Percentiles rank a stretch among this genome's conserved stretches.
Conservation (phyloP, 106 monocot genomes). For the Cymbidium sinense region DNA sequence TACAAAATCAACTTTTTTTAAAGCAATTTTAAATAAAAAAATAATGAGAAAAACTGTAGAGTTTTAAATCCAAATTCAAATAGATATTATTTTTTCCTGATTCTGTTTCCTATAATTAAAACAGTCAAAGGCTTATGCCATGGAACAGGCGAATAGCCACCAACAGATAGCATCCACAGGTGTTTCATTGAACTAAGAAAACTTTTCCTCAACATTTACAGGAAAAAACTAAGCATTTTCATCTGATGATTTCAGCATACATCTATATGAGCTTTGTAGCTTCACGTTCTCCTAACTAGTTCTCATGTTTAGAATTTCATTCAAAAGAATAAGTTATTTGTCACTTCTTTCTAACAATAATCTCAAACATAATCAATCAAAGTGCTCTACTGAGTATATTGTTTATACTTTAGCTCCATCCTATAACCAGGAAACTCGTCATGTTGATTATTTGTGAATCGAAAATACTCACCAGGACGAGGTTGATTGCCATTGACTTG, state of each 20-base stretch:
- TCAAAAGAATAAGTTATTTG: too few species aligned
- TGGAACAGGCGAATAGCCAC: too few species aligned
- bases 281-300: not conserved
- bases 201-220: not conserved
- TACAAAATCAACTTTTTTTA: too few species aligned
- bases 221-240: not conserved
- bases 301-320: not conserved
- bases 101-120: too few species aligned
- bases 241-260: not conserved
- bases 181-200: not conserved
- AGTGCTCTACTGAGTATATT: not conserved
- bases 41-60: too few species aligned
- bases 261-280: not conserved
- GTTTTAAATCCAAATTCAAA: too few species aligned
- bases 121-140: too few species aligned
- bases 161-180: too few species aligned
- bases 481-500: constrained; percentile 30
- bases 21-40: too few species aligned
- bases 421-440: not conserved
- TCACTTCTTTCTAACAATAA: not conserved
- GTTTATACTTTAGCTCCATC: not conserved
- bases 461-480: constrained; percentile 24
- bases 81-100: too few species aligned
- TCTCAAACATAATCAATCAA: not conserved
- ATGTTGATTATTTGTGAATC: not conserved